These are phyloP conservation scores for Colletotrichum orbiculare DNA, from an alignment of 2,329 filamentous ascomycete genomes.

Conservation along the genomic window DNA sequence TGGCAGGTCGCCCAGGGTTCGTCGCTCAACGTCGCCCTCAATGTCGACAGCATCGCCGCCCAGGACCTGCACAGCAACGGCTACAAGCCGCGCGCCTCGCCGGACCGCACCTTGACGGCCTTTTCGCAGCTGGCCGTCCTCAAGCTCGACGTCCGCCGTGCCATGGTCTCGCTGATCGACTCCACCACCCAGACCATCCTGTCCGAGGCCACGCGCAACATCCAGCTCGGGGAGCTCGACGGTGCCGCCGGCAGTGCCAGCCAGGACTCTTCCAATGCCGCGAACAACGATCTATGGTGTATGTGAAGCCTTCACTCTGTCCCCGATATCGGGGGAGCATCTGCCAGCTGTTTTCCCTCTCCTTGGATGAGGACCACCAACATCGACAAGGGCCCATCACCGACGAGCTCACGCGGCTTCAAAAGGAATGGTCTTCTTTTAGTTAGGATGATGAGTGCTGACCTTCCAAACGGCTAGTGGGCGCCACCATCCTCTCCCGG, in stretches of 20 bases:
- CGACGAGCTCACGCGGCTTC: too few relatives aligned
- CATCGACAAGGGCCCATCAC: too few relatives aligned
- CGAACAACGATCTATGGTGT: slow-evolving; percentile 48
- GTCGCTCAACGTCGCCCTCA: slow-evolving; percentile 45
- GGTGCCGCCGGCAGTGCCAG: not conserved
- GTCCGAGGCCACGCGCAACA: slow-evolving; percentile 60
- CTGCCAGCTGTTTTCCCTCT: not conserved
- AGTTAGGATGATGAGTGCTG: slow-evolving; percentile 6
- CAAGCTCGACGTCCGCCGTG: slow-evolving; percentile 57
- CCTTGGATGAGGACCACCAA: too few relatives aligned
- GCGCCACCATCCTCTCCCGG: slow-evolving; percentile 42
- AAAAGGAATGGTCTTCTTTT: too few relatives aligned
- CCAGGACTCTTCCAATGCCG: slow-evolving; percentile 7
- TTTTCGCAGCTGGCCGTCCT: slow-evolving; percentile 63
- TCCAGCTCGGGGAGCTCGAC: slow-evolving; percentile 51
- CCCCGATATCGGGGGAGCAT: not conserved
- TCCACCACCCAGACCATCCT: slow-evolving; percentile 59
- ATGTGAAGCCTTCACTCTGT: slow-evolving; percentile 39
- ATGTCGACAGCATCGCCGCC: slow-evolving; percentile 44
- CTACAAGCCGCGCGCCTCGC: slow-evolving; percentile 47
- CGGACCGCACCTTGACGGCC: slow-evolving; percentile 54
- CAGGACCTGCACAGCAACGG: slow-evolving; percentile 43
- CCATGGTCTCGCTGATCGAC: slow-evolving; percentile 62
- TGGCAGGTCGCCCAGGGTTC: slow-evolving; percentile 47
- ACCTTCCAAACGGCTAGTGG: slow-evolving; percentile 20